Base-by-base conservation (phyloP, 2,329 filamentous ascomycete genomes). In the Xylariaceae sp. region DNA sequence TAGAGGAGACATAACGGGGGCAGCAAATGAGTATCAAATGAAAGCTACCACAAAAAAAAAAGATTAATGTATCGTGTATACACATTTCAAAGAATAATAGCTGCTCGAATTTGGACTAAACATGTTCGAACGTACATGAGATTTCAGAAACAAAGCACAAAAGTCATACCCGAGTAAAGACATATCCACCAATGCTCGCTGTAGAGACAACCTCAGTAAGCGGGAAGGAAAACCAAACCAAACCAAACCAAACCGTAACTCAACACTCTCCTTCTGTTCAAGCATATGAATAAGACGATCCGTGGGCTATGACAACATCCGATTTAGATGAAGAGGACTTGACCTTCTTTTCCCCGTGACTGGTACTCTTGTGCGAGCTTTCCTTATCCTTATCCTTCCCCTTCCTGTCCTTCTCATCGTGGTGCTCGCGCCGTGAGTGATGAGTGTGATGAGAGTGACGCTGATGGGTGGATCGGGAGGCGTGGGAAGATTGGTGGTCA, bases 381-480 rank as follows among this genome's bases (percentile, higher is more conserved):
- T 64, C 64, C 46, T 64, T 66, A 43, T 62, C 64, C 46, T 64
- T 66, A 46, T 62, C 64, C 40, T 62, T 62, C 42, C 50, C 62
- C 26, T 47, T 56, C 34, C 53, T 62, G 8, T 63, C 62, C 53
- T 52, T 58, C 11, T 57, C 55, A 27, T 61, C 57, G 12, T 59
- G 58, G 8, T 45, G 46, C 3, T 57, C 51, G 2, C 55, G 59
- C 19, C 43, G 55, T 30, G 54, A 43, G 40, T 40, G 49, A 11
- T 53, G 55, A 8, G 43, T 50, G 30, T 55, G 54, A 29, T 57
- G 51, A 9, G 52, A 46, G 34, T 57, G 59, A 35, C 42, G 57
- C 30, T 53, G 59, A n/a, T 55, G 49, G 35, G 27, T 27, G 12
- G 55, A 54, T 7, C 53, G 53, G 29, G 58, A 50, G 39, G 46